phyloP scores from a whole-genome alignment of 176 grass and related monocot genomes.

The Oryza meridionalis region DNA sequence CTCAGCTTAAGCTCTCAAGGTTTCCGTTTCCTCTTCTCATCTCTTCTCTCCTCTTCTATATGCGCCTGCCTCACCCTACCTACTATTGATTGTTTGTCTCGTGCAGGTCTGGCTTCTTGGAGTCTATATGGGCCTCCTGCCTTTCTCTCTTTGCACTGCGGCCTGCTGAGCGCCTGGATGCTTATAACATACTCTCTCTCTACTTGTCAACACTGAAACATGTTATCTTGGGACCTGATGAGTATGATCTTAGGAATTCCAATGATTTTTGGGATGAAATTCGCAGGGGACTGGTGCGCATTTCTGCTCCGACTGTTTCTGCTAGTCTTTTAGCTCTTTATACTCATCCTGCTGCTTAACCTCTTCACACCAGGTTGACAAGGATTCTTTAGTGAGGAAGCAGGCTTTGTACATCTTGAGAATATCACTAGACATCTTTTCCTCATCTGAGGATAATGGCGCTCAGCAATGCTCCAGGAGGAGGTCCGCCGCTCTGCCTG shows the following conservation, averaged over 20 bases:
- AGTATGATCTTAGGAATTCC: conserved; percentile 56
- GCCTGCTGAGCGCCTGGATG: conserved; percentile 65
- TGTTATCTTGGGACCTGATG: conserved; percentile 4
- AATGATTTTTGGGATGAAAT: conserved; percentile 86
- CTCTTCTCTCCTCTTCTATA: background rate
- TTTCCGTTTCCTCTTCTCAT: conserved; percentile 17
- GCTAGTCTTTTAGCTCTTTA: conserved; percentile 23
- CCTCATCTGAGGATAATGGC: conserved; percentile 33
- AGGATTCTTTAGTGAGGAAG: conserved; percentile 79
- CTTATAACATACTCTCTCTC: conserved; percentile 67
- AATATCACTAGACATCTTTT: conserved; percentile 64
- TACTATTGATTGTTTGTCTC: conserved; percentile 8
- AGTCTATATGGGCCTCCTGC: conserved; percentile 75
- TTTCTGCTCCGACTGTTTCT: conserved; percentile 32
- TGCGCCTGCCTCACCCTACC: background rate
- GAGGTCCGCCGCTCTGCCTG: conserved; percentile 30
- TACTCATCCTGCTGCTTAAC: background rate
- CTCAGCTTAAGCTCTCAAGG: conserved; percentile 48
- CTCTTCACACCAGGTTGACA: conserved; percentile 70
- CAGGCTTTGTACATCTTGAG: conserved; percentile 83
- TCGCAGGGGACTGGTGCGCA: conserved; percentile 72
- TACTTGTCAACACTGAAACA: conserved; percentile 61
- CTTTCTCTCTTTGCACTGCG: conserved; percentile 63
- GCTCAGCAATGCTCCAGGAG: conserved; percentile 47
- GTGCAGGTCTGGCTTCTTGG: conserved; percentile 70